Evolutionary conservation across 148 eudicot genomes (phyloP).

Genomic region (Silene conica): DNA sequence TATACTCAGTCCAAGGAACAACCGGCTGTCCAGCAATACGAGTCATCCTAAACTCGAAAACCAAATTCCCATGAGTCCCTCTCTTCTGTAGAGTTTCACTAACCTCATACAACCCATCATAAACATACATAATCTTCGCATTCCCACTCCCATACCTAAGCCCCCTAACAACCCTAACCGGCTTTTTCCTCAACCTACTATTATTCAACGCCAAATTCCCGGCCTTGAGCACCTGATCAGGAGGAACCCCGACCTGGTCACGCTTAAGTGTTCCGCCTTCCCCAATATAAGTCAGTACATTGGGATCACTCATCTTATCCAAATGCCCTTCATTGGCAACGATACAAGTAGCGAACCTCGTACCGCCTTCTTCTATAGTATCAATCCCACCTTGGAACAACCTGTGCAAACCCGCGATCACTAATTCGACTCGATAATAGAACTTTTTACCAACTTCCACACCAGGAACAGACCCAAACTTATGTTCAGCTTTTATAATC

Average conservation of each 20-base stretch:
- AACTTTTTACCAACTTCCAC: conserved; percentile 57
- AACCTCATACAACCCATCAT: conserved; percentile 9
- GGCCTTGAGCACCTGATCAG: conserved; percentile 46
- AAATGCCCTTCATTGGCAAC: conserved; percentile 49
- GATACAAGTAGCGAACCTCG: conserved; percentile 36
- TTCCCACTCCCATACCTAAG: neutral
- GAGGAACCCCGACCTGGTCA: conserved; percentile 13
- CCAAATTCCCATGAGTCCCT: conserved; percentile 4
- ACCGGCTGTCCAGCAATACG: neutral
- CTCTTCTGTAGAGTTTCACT: neutral
- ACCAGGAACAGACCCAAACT: conserved; percentile 32
- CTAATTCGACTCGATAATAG: conserved; percentile 39
- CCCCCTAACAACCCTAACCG: conserved; percentile 48
- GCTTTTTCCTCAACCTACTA: conserved; percentile 37
- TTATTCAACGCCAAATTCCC: conserved; percentile 56
- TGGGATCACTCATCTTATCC: conserved; percentile 28
- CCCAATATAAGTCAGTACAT: conserved; percentile 38
- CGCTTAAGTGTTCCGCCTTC: conserved; percentile 42
- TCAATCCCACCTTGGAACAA: conserved; percentile 39
- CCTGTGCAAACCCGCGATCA: conserved; percentile 47
- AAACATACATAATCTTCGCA: conserved; percentile 8
- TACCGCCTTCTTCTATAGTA: conserved; percentile 25
- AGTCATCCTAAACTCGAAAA: conserved; percentile 1
- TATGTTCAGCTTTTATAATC: neutral
- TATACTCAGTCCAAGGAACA: conserved; percentile 1